Evolutionary conservation across 164 flowering plant species (phyloP).

Genomic region (Berberis thunbergii): DNA sequence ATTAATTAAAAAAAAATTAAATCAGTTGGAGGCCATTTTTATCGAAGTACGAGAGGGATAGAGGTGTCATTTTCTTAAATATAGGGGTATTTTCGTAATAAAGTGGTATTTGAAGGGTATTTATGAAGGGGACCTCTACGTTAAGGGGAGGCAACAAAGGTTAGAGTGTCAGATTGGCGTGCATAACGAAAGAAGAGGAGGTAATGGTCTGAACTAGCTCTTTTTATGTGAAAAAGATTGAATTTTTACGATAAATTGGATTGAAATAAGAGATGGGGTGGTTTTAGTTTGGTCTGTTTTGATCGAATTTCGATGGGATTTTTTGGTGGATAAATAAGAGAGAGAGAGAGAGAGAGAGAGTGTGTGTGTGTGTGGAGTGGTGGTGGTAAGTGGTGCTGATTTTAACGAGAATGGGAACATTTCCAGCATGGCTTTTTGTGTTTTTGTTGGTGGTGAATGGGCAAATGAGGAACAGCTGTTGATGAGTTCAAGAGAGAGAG

Average conservation of each 20-base stretch:
- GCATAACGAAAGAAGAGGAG: constrained; percentile 7
- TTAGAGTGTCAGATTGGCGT: constrained; percentile 19
- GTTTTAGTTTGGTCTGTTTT: background rate
- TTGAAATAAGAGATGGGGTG: background rate
- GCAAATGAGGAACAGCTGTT: constrained; percentile 9
- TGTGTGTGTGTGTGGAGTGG: background rate
- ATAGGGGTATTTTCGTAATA: constrained; percentile 5
- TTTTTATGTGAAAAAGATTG: background rate
- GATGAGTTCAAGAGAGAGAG: too few relatives aligned
- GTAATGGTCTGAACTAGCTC: background rate
- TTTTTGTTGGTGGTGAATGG: constrained; percentile 10
- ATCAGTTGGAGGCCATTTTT: constrained; percentile 8
- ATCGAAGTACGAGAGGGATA: constrained; percentile 18
- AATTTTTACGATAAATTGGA: background rate
- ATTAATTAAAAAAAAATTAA: background rate
- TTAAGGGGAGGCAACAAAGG: constrained; percentile 8
- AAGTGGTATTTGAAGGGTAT: background rate
- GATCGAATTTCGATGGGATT: background rate
- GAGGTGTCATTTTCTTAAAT: constrained; percentile 9
- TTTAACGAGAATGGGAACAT: constrained; percentile 13
- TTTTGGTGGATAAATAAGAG: constrained; percentile 5
- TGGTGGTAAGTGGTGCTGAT: constrained; percentile 8
- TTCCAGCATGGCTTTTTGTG: constrained; percentile 18
- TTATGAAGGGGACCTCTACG: background rate
- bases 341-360: background rate